A percentile compares a stretch with the other conserved stretches of the same genome.
phyloP scores from a whole-genome alignment of 2,329 filamentous ascomycete genomes.

The Fusarium papillatum region DNA sequence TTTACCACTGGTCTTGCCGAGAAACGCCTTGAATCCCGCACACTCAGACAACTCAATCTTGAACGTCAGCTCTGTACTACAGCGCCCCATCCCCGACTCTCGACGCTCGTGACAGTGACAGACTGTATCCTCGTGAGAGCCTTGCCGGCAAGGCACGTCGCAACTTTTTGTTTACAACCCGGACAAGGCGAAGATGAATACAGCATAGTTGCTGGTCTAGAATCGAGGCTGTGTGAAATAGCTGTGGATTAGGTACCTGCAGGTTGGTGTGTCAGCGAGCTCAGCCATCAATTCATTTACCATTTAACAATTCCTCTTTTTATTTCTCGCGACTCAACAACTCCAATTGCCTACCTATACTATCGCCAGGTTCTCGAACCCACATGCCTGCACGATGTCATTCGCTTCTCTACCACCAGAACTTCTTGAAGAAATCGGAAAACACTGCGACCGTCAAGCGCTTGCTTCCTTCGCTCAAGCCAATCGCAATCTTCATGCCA shows the following conservation, averaged over 20 bases:
- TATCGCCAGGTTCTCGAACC: not conserved
- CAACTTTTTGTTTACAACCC: not conserved
- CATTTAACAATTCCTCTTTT: not conserved
- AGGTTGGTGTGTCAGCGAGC: not conserved
- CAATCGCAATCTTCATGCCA: not conserved
- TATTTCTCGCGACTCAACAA: not conserved
- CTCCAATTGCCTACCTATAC: not conserved
- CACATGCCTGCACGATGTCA: not conserved
- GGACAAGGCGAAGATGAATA: not conserved
- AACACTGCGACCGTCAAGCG: not conserved
- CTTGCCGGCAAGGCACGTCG: not conserved
- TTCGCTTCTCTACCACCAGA: not conserved
- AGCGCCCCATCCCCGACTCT: not conserved
- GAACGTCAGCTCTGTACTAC: too few relatives aligned
- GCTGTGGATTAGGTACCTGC: not conserved
- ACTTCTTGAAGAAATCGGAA: not conserved
- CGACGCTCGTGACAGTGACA: not conserved
- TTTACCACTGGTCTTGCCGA: not conserved
- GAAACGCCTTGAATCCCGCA: not conserved
- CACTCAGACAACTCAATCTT: not conserved
- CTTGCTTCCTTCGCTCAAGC: constrained; percentile 2
- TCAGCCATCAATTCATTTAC: not conserved
- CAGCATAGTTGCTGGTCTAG: not conserved
- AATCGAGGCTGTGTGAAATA: not conserved
- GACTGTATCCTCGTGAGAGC: not conserved